phyloP scores from a whole-genome alignment of 176 grass and related monocot species.

The Areca catechu region DNA sequence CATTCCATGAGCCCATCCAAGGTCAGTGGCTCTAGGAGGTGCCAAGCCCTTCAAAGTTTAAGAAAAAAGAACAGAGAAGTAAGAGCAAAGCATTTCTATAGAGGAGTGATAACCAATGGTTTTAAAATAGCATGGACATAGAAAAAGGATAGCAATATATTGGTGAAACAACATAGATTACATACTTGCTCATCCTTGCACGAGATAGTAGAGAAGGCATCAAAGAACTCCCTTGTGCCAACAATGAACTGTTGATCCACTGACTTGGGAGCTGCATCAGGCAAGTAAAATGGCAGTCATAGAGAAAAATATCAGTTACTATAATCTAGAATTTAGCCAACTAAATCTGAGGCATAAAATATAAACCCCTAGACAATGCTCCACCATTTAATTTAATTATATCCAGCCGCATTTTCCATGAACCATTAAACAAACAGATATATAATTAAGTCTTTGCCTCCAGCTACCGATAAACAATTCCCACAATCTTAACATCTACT shows the following conservation, averaged over 20 bases:
- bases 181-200: conserved; percentile 19
- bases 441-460: too few relatives aligned
- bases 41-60: conserved; percentile 9
- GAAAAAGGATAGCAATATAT: too few relatives aligned
- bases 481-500: too few relatives aligned
- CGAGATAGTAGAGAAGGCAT: conserved; percentile 14
- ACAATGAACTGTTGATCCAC: conserved; percentile 13
- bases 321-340: too few relatives aligned
- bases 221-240: conserved; percentile 16
- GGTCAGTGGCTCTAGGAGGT: conserved; percentile 17
- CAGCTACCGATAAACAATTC: too few relatives aligned
- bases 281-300: not conserved
- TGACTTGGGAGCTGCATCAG: conserved; percentile 15
- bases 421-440: too few relatives aligned
- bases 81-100: not conserved
- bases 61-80: not conserved
- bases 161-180: not conserved
- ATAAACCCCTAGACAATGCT: too few relatives aligned
- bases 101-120: too few relatives aligned
- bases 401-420: too few relatives aligned
- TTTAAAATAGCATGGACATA: too few relatives aligned
- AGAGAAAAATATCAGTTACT: not conserved
- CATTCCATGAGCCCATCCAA: conserved; percentile 21
- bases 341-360: too few relatives aligned
- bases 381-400: too few relatives aligned